Evolutionary conservation across 495 filamentous ascomycete genomes (phyloP).

Genomic region (Neurospora sp.): DNA sequence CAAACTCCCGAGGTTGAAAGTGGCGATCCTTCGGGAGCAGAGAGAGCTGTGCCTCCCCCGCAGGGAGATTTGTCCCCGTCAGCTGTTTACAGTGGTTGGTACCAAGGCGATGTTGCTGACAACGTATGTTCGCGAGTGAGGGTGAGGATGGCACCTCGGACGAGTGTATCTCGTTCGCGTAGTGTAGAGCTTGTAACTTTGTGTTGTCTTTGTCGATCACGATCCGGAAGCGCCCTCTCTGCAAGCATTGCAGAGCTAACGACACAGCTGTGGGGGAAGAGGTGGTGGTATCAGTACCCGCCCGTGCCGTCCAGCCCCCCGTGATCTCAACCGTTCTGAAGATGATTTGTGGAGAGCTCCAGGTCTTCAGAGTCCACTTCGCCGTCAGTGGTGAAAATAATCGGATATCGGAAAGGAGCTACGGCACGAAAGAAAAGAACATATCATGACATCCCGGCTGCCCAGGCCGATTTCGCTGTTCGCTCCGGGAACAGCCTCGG

Average conservation of each 20-base stretch:
- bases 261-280: neutral
- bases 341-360: neutral
- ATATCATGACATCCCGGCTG: neutral
- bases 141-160: neutral
- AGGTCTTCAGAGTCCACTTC: neutral
- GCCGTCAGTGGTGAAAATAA: neutral
- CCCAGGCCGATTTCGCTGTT: neutral
- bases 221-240: neutral
- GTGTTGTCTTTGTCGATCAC: neutral
- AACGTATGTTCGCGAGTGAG: neutral
- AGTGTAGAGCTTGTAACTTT: neutral
- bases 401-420: neutral
- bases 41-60: neutral
- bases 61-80: neutral
- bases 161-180: neutral
- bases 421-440: neutral
- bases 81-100: neutral
- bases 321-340: neutral
- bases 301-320: neutral
- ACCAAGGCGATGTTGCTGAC: neutral
- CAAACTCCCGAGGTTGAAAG: neutral
- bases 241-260: neutral
- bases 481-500: neutral
- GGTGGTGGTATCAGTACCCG: neutral
- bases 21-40: neutral